phyloP scores from a whole-genome alignment of 768 basidiomycete species.

The Nidularia pulvinata region DNA sequence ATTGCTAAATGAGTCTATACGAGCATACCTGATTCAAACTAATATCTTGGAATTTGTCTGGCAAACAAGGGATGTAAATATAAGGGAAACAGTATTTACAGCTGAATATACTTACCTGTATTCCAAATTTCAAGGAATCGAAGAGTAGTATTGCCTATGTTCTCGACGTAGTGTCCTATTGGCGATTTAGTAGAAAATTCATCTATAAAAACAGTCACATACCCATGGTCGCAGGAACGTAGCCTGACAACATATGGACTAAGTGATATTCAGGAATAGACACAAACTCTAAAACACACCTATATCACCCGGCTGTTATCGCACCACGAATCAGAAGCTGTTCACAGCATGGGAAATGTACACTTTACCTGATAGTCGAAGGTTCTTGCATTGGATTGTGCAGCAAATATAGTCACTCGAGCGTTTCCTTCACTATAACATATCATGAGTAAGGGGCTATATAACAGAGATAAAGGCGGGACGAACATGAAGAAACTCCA shows the following conservation, averaged over 20 bases:
- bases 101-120: conserved; percentile 29
- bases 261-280: neutral
- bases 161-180: conserved; percentile 67
- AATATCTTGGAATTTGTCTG: conserved; percentile 13
- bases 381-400: conserved; percentile 54
- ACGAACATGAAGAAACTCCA: conserved; percentile 61
- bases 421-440: conserved; percentile 46
- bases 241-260: neutral
- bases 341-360: neutral
- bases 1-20: neutral
- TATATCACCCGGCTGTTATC: conserved; percentile 30
- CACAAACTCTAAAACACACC: conserved; percentile 12
- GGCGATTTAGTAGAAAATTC: neutral
- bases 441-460: neutral
- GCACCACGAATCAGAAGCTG: neutral
- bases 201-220: neutral
- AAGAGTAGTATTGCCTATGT: conserved; percentile 59
- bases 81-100: neutral
- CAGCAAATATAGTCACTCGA: conserved; percentile 62
- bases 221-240: conserved; percentile 24
- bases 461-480: conserved; percentile 2
- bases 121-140: conserved; percentile 64
- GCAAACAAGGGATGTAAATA: neutral
- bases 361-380: conserved; percentile 51
- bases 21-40: conserved; percentile 44